Base-by-base conservation (phyloP, 2,329 filamentous ascomycete genomes). In the Pseudofabraea citricarpa region DNA sequence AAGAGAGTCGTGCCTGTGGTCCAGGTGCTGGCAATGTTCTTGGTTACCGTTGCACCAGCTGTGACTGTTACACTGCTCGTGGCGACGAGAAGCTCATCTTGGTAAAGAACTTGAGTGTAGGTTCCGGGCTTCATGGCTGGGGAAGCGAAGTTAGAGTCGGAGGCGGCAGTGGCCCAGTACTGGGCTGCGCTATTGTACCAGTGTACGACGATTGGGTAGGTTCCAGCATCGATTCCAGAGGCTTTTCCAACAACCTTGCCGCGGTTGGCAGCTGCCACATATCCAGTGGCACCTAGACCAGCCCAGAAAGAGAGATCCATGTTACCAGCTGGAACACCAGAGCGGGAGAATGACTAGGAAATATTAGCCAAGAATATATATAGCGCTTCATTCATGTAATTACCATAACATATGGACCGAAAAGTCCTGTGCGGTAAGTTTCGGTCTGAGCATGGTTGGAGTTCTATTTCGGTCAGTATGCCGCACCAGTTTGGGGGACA, bases 41-140 rank as follows among this genome's bases (percentile, higher is more conserved):
- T 67, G 3, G 66, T 70, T 0, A 69, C 69, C 1, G 69, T 68
- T 23, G 61, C 60, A 4, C 76, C 76, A 1, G 73, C 72, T 2
- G 64, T 65, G 31, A 82, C 75, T 0, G 62, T 65, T 13, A 77
- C 72, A 5, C 63, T 66, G 19, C 66, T 62, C 2, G 69, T 68
- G 4, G 73, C 75, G 7, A 81, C 74, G 48, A 71, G 67, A 56
- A 73, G 73, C 57, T 82, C 78, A 15, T 67, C 72, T 51, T 79
- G 76, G 61, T 81, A 82, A 27, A 85, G 70, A 4, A 81, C 73
- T 71, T 83, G 81, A n/a, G 77, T 83, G 63, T 85, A 85, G 1
- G 75, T 81, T 22, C 81, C 81, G 0, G 80, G 76, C 54, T 80
- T 81, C 81, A 85, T 85, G 44, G 72, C 65, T 0, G 81, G 81